Percentiles rank a stretch among this genome's conserved stretches.
phyloP scores from a whole-genome alignment of 1,284 basidiomycete genomes.

The Meira nashicola region DNA sequence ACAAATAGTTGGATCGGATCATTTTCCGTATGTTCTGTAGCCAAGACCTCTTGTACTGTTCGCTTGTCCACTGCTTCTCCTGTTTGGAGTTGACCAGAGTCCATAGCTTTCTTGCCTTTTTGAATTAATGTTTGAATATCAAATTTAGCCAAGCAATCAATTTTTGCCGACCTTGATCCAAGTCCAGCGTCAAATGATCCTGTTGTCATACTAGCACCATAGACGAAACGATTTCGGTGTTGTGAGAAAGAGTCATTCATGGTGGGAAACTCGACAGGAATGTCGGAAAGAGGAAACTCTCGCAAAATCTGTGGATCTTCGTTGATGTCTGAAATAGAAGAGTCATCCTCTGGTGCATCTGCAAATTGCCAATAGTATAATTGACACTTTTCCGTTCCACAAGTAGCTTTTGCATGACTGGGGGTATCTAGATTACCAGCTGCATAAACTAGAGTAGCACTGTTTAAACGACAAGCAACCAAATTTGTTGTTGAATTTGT shows the following conservation, averaged over 20 bases:
- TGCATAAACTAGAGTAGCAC: slow-evolving; percentile 57
- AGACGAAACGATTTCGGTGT: slow-evolving; percentile 54
- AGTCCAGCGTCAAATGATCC: slow-evolving; percentile 55
- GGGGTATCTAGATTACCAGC: slow-evolving; percentile 55
- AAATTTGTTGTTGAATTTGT: slow-evolving; percentile 25
- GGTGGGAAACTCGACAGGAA: slow-evolving; percentile 58
- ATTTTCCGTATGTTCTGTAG: not conserved
- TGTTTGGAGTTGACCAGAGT: slow-evolving; percentile 24
- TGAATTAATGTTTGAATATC: slow-evolving; percentile 53
- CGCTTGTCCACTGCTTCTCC: slow-evolving; percentile 53
- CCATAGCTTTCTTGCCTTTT: slow-evolving; percentile 39
- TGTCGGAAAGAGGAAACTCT: slow-evolving; percentile 56
- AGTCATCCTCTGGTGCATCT: not conserved
- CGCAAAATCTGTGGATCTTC: slow-evolving; percentile 38
- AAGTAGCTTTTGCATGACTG: slow-evolving; percentile 38
- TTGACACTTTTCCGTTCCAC: slow-evolving; percentile 55
- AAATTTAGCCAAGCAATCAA: slow-evolving; percentile 57
- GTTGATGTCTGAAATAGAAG: slow-evolving; percentile 12
- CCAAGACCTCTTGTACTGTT: slow-evolving; percentile 52
- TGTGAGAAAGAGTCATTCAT: slow-evolving; percentile 53
- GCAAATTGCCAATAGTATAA: slow-evolving; percentile 54
- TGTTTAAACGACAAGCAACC: slow-evolving; percentile 57
- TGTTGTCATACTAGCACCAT: slow-evolving; percentile 45
- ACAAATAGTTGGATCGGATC: slow-evolving; percentile 54
- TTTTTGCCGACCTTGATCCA: slow-evolving; percentile 57